Evolutionary conservation across 2,329 filamentous ascomycete genomes (phyloP).

Genomic region (Septoria linicola): DNA sequence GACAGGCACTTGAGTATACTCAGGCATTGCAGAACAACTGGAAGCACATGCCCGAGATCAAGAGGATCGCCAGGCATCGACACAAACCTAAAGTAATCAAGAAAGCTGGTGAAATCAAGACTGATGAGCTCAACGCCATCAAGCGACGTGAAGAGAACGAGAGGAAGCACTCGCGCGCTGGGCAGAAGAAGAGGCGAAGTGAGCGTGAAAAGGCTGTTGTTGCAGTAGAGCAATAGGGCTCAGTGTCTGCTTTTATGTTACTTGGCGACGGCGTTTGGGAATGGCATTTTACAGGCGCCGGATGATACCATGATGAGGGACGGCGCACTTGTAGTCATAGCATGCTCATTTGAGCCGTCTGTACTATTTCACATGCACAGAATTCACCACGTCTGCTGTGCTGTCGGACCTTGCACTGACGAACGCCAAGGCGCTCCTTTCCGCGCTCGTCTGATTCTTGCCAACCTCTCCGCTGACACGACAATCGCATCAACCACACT

Average conservation of each 20-base stretch:
- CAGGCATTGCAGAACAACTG: constrained; percentile 79
- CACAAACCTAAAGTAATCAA: constrained; percentile 91
- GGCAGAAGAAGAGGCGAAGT: constrained; percentile 67
- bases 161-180: constrained; percentile 84
- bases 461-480: constrained; percentile 7
- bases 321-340: background rate
- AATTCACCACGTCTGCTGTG: no score
- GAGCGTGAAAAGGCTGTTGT: constrained; percentile 94
- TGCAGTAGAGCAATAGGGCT: constrained; percentile 57
- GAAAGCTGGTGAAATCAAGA: constrained; percentile 95
- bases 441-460: background rate
- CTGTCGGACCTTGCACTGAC: no score
- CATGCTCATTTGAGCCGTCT: no score
- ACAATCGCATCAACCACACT: constrained; percentile 7
- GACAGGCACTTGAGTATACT: constrained; percentile 90
- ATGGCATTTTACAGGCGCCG: constrained; percentile 7
- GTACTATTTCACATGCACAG: no score
- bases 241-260: background rate
- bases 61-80: constrained; percentile 83
- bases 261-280: constrained; percentile 22
- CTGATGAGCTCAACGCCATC: constrained; percentile 79
- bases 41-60: constrained; percentile 93
- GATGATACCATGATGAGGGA: constrained; percentile 10
- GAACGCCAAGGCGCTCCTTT: background rate
- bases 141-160: constrained; percentile 94